Evolutionary conservation across 108 stramenopile species (phyloP).

Genomic region (Skeletonema potamos): DNA sequence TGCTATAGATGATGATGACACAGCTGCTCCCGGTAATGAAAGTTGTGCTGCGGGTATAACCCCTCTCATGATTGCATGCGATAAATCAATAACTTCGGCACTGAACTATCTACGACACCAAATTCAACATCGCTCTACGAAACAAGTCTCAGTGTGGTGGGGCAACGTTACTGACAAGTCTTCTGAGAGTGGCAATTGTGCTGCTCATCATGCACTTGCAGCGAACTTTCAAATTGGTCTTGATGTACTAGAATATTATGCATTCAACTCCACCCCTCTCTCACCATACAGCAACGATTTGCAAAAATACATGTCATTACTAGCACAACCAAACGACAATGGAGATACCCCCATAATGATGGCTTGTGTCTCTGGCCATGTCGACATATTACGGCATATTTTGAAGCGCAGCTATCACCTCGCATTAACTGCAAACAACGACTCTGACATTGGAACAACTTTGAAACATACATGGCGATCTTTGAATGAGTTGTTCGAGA

Average conservation of each 20-base stretch:
- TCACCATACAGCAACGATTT: neutral
- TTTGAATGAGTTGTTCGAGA: constrained; percentile 18
- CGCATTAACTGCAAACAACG: neutral
- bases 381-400: constrained; percentile 5
- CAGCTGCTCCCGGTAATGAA: neutral
- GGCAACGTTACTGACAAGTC: constrained; percentile 38
- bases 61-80: constrained; percentile 70
- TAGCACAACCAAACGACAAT: constrained; percentile 49
- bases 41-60: constrained; percentile 37
- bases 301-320: constrained; percentile 15
- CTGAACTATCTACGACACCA: constrained; percentile 22
- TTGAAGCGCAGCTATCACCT: constrained; percentile 8
- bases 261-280: neutral
- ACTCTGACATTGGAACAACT: neutral
- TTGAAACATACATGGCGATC: constrained; percentile 16
- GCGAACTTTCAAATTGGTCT: constrained; percentile 50
- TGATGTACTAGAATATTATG: constrained; percentile 30
- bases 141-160: constrained; percentile 15
- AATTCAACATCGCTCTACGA: constrained; percentile 2
- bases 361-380: constrained; percentile 44
- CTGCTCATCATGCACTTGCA: constrained; percentile 63
- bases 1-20: too few relatives aligned
- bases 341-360: constrained; percentile 72
- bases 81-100: constrained; percentile 42
- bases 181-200: constrained; percentile 45